Base-by-base conservation (phyloP, 106 monocot genomes). In the Dioscorea alata region DNA sequence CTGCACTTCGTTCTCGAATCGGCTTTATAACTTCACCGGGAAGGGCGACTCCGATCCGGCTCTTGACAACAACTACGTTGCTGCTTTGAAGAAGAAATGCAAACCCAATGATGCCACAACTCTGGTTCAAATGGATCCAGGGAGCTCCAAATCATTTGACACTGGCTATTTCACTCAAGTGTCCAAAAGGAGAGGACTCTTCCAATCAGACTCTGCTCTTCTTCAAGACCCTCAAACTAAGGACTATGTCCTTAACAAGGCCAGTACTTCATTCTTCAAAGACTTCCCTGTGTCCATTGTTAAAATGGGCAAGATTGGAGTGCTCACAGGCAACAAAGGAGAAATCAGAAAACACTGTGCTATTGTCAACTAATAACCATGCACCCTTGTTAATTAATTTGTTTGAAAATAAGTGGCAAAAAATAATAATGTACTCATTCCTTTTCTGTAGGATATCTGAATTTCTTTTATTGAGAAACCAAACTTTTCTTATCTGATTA, bases 131-230 rank as follows among this genome's bases (percentile, higher is more conserved):
- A 85, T 88, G 83, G 88, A 88, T 48, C 83, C 92, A 10, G 83
- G 81, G 4, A 93, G 92, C 63, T 76, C 63, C 81, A 65, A 6
- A 31, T 79, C 80, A 10, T 88, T 93, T 58, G 88, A 93, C 69
- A 52, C 24, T 6, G 33, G 75, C 57, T 93, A 86, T 73, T 93
- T 68, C 85, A 81, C 68, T 57, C 57, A 74, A 2, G 68, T 93
- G 19, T 49, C 60, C n/a, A 79, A 71, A 56, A 70, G 71, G 25
- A 81, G 81, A 63, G 73, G 71, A 13, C 65, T 81, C 16, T 85
- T 87, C 69, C 48, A 59, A 4, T 86, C 86, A 0, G 90, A 89
- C 49, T 66, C 69, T 14, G 75, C 78, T 14, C 73, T 88, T 10
- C 70, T 75, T 23, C 64, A 73, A 1, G 84, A 81, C 65, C 17